Evolutionary conservation across 2,329 filamentous ascomycete species (phyloP).

Genomic region (Sporothrix mexicana): DNA sequence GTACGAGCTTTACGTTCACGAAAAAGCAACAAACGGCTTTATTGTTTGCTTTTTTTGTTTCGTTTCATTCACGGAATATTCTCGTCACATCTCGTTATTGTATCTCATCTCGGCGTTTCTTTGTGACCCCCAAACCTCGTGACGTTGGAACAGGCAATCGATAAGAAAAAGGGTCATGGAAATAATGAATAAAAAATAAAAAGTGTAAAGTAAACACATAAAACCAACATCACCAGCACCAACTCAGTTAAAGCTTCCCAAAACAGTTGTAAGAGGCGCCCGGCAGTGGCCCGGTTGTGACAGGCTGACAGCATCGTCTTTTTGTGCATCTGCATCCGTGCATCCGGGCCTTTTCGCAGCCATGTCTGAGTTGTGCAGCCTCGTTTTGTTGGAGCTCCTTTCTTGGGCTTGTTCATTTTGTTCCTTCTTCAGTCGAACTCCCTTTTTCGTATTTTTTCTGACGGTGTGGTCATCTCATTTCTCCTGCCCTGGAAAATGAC

Average conservation of each 20-base stretch:
- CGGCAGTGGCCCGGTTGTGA: constrained; percentile 17
- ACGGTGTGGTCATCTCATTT: constrained; percentile 23
- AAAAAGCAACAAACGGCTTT: not conserved
- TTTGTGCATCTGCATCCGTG: not conserved
- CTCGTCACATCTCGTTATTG: not conserved
- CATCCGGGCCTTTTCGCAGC: constrained; percentile 24
- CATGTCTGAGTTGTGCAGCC: not conserved
- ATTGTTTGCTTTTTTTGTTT: not conserved
- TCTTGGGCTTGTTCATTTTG: too few species aligned
- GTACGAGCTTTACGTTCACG: too few species aligned
- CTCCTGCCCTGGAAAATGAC: constrained; percentile 4
- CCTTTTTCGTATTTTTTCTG: not conserved
- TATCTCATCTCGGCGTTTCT: constrained; percentile 19
- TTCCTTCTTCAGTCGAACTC: too few species aligned
- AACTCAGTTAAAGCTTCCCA: not conserved
- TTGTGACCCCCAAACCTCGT: constrained; percentile 16
- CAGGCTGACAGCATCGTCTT: not conserved
- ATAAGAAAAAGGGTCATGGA: not conserved
- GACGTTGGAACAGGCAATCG: not conserved
- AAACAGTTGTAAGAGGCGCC: constrained; percentile 16
- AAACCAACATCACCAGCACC: not conserved
- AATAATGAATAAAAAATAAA: not conserved
- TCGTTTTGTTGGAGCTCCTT: too few species aligned
- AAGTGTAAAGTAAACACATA: too few species aligned
- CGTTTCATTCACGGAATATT: not conserved